Evolutionary conservation across 2,329 filamentous ascomycete genomes (phyloP), one percentile per base, ranked within the genome.

Genomic region (Fusarium oligoseptatum): DNA sequence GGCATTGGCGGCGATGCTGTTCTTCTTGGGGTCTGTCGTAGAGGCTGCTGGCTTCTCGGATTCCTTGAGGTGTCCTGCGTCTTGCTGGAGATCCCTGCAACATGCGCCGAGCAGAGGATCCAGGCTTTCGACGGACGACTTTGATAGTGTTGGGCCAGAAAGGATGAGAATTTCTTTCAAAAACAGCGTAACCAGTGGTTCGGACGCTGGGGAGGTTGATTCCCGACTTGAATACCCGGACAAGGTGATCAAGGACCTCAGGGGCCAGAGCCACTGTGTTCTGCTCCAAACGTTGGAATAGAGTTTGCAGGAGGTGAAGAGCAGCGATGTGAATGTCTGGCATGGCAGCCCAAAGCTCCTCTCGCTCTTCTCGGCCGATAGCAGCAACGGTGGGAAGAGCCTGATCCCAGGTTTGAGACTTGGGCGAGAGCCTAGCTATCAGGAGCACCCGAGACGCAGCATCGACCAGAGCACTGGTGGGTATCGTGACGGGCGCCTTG

Each of bases 291-390:
- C 92, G 88, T 64, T 86, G 82, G 24, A 90, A 80, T 55, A 97
- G 79, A 12, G 85, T 82, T 10, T 86, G 81, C 24, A 94, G 83
- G 2, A 97, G 83, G 24, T 88, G 83, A 64, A 97, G 84, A n/a
- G 90, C 89, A 15, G 93, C 91, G 15, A 91, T 83, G 78, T 98
- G 95, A 43, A 98, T 89, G 11, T 89, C 87, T 6, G 95, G 94
- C 12, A 98, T 87, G 20, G 90, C 86, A 56, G 88, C 85, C 90
- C 93, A 95, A 4, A 98, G 87, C 52, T 92, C 90, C 63, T 97
- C 94, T 70, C 92, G 92, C 82, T 98, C 96, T 60, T 97, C 94
- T 70, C 93, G 90, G 36, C 91, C 88, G 72, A 97, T 90, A 72
- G 94, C 92, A 9, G 91, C 87, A 76, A 95, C 95, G 68, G 92